Evolutionary conservation across 2,329 filamentous ascomycete genomes (phyloP).

Genomic region (Hypoxylon sp.): DNA sequence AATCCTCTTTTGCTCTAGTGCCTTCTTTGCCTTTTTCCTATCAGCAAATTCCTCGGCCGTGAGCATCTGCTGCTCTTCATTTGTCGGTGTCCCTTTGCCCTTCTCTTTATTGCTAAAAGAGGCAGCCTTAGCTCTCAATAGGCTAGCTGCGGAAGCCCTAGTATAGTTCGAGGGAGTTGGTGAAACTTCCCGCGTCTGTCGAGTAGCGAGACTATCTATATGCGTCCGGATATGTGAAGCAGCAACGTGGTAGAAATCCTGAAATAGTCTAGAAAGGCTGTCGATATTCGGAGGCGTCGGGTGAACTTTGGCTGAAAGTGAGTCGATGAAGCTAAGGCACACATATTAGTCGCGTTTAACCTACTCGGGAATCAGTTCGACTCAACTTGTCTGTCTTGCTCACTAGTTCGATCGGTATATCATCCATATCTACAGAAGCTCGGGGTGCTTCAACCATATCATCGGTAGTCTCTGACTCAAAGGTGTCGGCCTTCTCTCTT

Average conservation of each 20-base stretch:
- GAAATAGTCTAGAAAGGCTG: constrained; percentile 85
- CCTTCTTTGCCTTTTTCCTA: constrained; percentile 80
- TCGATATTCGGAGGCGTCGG: constrained; percentile 86
- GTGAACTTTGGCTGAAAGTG: constrained; percentile 87
- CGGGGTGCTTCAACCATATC: constrained; percentile 62
- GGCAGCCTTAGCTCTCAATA: constrained; percentile 67
- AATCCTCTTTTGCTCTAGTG: constrained; percentile 80
- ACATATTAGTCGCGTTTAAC: constrained; percentile 39
- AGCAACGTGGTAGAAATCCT: constrained; percentile 90
- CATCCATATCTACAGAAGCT: constrained; percentile 80
- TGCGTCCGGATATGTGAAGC: constrained; percentile 88
- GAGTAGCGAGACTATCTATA: constrained; percentile 81
- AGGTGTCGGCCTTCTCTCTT: constrained; percentile 59
- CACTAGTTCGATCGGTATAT: constrained; percentile 92
- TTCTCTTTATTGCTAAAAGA: constrained; percentile 67
- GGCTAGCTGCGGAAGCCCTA: constrained; percentile 67
- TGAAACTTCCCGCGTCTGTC: constrained; percentile 76
- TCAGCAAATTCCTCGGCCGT: constrained; percentile 86
- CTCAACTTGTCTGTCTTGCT: constrained; percentile 86
- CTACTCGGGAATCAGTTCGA: constrained; percentile 24
- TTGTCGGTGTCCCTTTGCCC: constrained; percentile 56
- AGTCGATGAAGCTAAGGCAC: constrained; percentile 83
- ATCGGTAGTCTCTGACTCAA: constrained; percentile 62
- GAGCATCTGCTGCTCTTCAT: constrained; percentile 84
- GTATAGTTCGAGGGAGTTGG: constrained; percentile 67